Base-by-base conservation (phyloP, 805 yeast species). In the Wickerhamomyces bisporus region DNA sequence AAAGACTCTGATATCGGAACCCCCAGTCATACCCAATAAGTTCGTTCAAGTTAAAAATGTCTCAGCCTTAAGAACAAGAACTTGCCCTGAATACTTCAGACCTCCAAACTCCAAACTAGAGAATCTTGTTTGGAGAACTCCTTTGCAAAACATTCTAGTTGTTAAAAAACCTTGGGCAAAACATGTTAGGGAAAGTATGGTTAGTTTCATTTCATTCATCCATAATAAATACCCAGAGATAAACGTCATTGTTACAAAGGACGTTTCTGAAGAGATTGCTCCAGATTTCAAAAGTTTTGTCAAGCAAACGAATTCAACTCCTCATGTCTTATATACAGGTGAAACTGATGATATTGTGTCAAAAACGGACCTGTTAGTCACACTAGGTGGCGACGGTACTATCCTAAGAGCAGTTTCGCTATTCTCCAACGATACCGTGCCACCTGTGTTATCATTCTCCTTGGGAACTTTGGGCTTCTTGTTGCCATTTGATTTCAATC, bases 311-410 rank as follows among this genome's bases (percentile, higher is more conserved):
- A 39, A 49, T n/a, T 21, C 59, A 36, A 46, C 62, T 48, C 66
- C 65, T 6, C 71, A 61, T 48, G 49, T 63, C 6, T 48, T 86
- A 1, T 77, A 69, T 51, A 75, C 89, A 0, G 93, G 94, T 0
- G 50, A 72, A 4, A 59, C 60, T 14, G 61, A 66, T 10, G 82
- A 79, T 9, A 75, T 87, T 30, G 70, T 77, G 2, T 50, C 65
- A 10, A 84, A 79, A 49, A 75, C 95, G 0, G 98, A 89, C 54
- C 59, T 89, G 30, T 64, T 89, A 27, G 88, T 89, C 8, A 84
- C 96, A 0, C 61, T 89, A 28, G 98, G 98, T n/a, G 98, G 98
- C 15, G 98, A 89, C 60, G 98, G 98, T 5, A 89, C 97, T 0
- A 86, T 87, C 39, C 60, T 89, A 31, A 73, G 89, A 38, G 95